phyloP scores from a whole-genome alignment of 1,139 yeast species.

The Saccharomycopsis phalli region DNA sequence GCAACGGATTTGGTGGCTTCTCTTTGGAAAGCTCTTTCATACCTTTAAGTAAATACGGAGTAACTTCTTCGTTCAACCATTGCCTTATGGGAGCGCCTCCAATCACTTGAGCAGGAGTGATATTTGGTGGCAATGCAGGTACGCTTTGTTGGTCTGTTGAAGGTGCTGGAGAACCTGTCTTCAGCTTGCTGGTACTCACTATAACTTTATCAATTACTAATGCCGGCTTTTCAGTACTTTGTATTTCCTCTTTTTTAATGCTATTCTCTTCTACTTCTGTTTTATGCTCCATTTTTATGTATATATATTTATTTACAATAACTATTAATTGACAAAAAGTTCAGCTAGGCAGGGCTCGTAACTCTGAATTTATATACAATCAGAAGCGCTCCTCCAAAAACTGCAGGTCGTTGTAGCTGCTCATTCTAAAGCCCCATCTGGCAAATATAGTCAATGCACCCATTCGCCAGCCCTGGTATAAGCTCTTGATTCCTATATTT shows the following conservation, averaged over 20 bases:
- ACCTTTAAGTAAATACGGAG: conserved; percentile 60
- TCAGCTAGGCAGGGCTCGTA: too few relatives aligned
- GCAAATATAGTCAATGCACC: conserved; percentile 74
- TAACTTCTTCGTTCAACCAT: conserved; percentile 66
- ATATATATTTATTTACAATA: too few relatives aligned
- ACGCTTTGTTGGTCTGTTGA: not conserved
- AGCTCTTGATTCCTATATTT: conserved; percentile 36
- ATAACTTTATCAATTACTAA: not conserved
- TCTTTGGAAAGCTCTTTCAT: conserved; percentile 49
- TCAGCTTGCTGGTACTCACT: not conserved
- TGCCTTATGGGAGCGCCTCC: conserved; percentile 79
- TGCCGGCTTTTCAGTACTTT: too few relatives aligned
- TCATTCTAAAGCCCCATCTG: conserved; percentile 72
- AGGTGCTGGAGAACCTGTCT: conserved; percentile 6
- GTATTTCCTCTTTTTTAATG: too few relatives aligned
- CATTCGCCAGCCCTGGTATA: conserved; percentile 90
- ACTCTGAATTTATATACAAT: conserved; percentile 1
- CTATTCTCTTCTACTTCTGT: too few relatives aligned
- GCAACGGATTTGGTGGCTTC: conserved; percentile 63
- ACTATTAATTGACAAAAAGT: too few relatives aligned
- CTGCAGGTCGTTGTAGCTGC: conserved; percentile 38
- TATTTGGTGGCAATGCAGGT: conserved; percentile 2
- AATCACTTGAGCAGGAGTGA: conserved; percentile 36
- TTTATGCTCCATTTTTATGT: too few relatives aligned
- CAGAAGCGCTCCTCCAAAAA: conserved; percentile 31